Conservation (phyloP, 805 yeast species). For the Myxozyma lipomycoides region DNA sequence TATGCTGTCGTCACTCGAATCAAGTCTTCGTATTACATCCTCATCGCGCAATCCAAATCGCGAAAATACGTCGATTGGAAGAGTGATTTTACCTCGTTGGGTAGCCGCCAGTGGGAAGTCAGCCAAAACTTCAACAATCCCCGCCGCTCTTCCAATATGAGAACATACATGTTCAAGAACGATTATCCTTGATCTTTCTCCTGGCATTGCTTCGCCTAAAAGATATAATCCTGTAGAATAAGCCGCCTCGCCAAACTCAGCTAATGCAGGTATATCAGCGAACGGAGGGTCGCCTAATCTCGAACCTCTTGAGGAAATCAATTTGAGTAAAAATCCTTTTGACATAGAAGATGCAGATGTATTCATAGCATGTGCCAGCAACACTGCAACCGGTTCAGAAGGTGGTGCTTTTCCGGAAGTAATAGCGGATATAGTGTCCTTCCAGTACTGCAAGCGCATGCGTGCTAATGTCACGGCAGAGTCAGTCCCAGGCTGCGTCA, state of each 20-base stretch:
- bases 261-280: constrained; percentile 52
- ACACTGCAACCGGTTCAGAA: constrained; percentile 62
- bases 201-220: constrained; percentile 50
- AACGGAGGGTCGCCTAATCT: constrained; percentile 50
- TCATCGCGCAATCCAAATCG: constrained; percentile 60
- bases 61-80: constrained; percentile 62
- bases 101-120: constrained; percentile 57
- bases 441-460: constrained; percentile 71
- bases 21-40: constrained; percentile 40
- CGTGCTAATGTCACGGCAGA: constrained; percentile 42
- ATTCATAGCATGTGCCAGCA: constrained; percentile 48
- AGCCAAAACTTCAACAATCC: constrained; percentile 60
- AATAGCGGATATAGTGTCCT: constrained; percentile 52
- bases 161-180: constrained; percentile 43
- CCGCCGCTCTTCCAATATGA: constrained; percentile 78
- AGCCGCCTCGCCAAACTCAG: constrained; percentile 77
- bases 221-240: constrained; percentile 69
- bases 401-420: constrained; percentile 40
- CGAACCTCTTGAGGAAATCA: constrained; percentile 55
- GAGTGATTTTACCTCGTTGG: constrained; percentile 47
- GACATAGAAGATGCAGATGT: constrained; percentile 40
- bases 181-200: constrained; percentile 31
- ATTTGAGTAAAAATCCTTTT: constrained; percentile 52
- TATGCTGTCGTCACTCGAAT: constrained; percentile 31
- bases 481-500: constrained; percentile 38